Percentiles rank a stretch among this genome's conserved stretches.
Conservation (phyloP, 768 basidiomycete genomes). For the Tricholoma matsutake region DNA sequence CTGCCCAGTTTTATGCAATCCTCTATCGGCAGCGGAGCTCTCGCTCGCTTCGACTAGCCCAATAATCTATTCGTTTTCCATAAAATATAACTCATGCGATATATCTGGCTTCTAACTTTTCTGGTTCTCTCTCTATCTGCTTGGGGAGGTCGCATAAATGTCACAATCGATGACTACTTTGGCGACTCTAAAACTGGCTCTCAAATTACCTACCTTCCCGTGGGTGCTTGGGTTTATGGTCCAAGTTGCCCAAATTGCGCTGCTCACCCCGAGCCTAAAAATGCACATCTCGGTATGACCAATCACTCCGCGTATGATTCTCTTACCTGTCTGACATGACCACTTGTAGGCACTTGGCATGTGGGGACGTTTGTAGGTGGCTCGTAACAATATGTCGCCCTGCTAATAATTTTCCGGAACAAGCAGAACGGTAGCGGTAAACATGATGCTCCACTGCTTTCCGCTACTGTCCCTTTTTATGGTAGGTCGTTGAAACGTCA, state of each 20-base stretch:
- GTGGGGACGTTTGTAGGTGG: slow-evolving; percentile 22
- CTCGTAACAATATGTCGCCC: background rate
- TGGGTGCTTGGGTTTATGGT: slow-evolving; percentile 29
- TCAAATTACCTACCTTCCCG: slow-evolving; percentile 30
- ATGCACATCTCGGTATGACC: slow-evolving; percentile 12
- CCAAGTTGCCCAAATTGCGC: slow-evolving; percentile 24
- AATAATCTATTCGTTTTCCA: background rate
- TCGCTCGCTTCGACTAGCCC: background rate
- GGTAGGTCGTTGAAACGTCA: slow-evolving; percentile 22
- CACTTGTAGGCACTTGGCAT: slow-evolving; percentile 32
- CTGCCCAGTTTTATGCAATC: background rate
- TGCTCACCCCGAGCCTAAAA: slow-evolving; percentile 18
- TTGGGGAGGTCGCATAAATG: slow-evolving; percentile 24
- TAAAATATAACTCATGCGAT: slow-evolving; percentile 5
- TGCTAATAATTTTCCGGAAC: background rate
- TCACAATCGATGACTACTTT: slow-evolving; percentile 41
- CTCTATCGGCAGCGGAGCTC: background rate
- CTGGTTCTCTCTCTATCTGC: slow-evolving; percentile 1
- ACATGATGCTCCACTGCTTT: slow-evolving; percentile 15
- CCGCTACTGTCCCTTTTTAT: slow-evolving; percentile 31
- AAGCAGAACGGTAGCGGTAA: slow-evolving; percentile 8
- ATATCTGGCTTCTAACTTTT: slow-evolving; percentile 8
- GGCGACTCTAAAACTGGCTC: slow-evolving; percentile 29
- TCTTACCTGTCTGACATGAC: background rate
- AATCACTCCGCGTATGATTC: background rate